Evolutionary conservation across 75 land plant species (phyloP).

Genomic region (Selaginella moellendorffii): DNA sequence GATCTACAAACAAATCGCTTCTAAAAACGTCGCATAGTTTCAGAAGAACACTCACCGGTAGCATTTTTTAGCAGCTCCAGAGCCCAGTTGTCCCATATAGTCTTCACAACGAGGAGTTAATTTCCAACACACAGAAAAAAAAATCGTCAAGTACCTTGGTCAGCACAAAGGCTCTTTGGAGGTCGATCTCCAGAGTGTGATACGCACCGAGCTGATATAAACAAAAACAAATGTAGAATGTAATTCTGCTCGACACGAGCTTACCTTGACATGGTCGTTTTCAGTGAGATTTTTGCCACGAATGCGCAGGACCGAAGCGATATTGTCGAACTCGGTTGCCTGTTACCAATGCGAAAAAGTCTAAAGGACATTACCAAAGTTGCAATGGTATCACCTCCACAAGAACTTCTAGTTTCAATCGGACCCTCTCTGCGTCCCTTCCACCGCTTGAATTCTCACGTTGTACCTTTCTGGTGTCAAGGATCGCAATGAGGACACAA

Average conservation of each 20-base stretch:
- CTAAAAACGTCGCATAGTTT: not conserved
- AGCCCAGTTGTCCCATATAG: conserved; percentile 66
- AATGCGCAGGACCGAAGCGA: conserved; percentile 61
- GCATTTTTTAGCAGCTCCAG: conserved; percentile 64
- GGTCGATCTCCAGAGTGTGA: conserved; percentile 81
- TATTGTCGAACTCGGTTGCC: conserved; percentile 74
- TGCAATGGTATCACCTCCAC: conserved; percentile 57
- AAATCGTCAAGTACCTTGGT: conserved; percentile 43
- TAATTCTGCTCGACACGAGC: not conserved
- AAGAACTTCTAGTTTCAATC: conserved; percentile 59
- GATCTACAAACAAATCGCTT: conserved; percentile 33
- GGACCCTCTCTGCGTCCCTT: conserved; percentile 76
- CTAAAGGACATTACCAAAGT: not conserved
- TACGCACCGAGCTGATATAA: conserved; percentile 59
- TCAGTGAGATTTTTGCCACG: conserved; percentile 76
- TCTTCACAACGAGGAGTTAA: conserved; percentile 51
- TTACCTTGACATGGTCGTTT: conserved; percentile 81
- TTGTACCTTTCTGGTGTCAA: conserved; percentile 51
- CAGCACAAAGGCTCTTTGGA: conserved; percentile 63
- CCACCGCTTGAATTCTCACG: conserved; percentile 59
- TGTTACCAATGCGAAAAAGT: conserved; percentile 13
- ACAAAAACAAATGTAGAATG: not conserved
- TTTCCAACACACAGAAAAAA: conserved; percentile 11
- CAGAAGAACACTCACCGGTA: conserved; percentile 24
- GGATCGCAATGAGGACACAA: not conserved